phyloP scores from a whole-genome alignment of 2,329 filamentous ascomycete species.

The Aureobasidium sp. region DNA sequence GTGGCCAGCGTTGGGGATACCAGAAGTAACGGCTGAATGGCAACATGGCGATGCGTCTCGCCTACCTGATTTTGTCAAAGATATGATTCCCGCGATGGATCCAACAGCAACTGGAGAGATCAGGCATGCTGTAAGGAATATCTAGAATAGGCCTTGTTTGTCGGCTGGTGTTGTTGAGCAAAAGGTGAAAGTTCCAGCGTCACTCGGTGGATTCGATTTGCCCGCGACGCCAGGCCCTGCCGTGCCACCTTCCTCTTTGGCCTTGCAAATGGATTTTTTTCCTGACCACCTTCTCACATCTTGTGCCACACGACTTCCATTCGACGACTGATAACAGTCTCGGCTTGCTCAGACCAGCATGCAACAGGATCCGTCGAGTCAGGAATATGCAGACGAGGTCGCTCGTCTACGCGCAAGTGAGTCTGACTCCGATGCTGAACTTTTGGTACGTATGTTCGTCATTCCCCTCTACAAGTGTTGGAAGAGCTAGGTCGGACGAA shows the following conservation, averaged over 20 bases:
- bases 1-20: not conserved
- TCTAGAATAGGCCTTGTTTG: not conserved
- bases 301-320: not conserved
- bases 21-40: not conserved
- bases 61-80: not conserved
- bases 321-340: not conserved
- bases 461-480: not conserved
- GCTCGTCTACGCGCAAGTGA: constrained; percentile 9
- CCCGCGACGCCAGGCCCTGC: not conserved
- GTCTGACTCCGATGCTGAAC: constrained; percentile 6
- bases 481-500: not conserved
- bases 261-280: not conserved
- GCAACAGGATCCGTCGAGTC: constrained; percentile 5
- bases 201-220: constrained; percentile 1
- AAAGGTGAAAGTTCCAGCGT: not conserved
- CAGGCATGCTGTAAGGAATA: not conserved
- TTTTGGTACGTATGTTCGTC: not conserved
- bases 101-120: not conserved
- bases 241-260: not conserved
- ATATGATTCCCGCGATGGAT: not conserved
- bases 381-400: constrained; percentile 6
- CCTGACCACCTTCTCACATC: not conserved
- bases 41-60: not conserved
- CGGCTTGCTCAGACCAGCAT: not conserved
- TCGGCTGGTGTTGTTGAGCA: not conserved